Conservation (phyloP, 2,329 filamentous ascomycete species). For the Monosporascus ibericus region DNA sequence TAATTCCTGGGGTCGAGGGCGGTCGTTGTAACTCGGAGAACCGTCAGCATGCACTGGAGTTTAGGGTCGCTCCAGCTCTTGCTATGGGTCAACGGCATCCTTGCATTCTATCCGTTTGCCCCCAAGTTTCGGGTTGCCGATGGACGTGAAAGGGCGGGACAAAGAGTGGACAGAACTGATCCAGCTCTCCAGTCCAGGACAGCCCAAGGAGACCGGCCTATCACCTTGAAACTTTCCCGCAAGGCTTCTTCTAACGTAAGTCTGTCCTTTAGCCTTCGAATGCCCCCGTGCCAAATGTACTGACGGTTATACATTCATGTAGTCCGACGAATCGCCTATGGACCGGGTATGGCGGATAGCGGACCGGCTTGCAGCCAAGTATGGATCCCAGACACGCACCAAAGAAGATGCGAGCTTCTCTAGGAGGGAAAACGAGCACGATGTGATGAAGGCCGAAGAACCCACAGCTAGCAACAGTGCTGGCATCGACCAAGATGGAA, state of each 20-base stretch:
- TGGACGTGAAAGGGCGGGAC: conserved; percentile 1
- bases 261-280: conserved; percentile 5
- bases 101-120: conserved; percentile 43
- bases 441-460: conserved; percentile 38
- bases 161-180: conserved; percentile 7
- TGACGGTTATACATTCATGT: conserved; percentile 7
- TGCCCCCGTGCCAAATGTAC: conserved; percentile 1
- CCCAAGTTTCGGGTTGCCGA: conserved; percentile 17
- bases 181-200: conserved; percentile 1
- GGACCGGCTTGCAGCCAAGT: conserved; percentile 34
- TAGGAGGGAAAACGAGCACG: conserved; percentile 41
- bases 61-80: conserved; percentile 38
- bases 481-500: conserved; percentile 58
- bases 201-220: conserved; percentile 15
- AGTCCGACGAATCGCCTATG: conserved; percentile 28
- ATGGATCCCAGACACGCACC: conserved; percentile 21
- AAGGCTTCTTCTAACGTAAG: conserved; percentile 28
- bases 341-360: conserved; percentile 33
- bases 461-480: conserved; percentile 42
- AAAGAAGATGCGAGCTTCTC: conserved; percentile 15
- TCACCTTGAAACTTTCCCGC: conserved; percentile 37
- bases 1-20: not conserved
- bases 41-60: conserved; percentile 21
- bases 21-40: not conserved
- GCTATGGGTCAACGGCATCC: conserved; percentile 38